Evolutionary conservation across 2,329 filamentous ascomycete species (phyloP), one percentile per base, ranked within the genome.

Genomic region (Penicillium sp.): DNA sequence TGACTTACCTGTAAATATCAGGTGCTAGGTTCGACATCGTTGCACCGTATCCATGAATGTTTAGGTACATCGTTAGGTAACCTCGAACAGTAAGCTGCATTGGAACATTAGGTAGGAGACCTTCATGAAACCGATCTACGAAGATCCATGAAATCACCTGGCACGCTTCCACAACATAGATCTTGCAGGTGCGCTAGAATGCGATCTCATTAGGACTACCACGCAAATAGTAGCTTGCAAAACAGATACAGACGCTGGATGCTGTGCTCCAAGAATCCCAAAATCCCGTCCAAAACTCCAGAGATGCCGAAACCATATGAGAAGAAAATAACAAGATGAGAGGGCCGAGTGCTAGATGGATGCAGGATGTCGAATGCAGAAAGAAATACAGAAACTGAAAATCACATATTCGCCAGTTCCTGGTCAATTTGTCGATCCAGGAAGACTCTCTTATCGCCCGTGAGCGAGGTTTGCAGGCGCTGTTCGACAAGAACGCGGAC

Each of bases 351-450:
- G 55, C 57, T 57, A 29, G 25, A 38, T 38, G 9, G 13, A n/a
- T 14, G 37, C 7, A n/a, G n/a, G 18, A 49, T 43, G 49, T 33
- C 43, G 25, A 43, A 19, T 59, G 59, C 57, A 57, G 49, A 50
- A n/a, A n/a, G n/a, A n/a, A n/a, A 53, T 54, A 60, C 54, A 59
- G 49, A 18, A 41, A 19, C 44, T 41, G 40, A 33, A 35, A 18
- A 55, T 70, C 80, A 95, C 91, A 97, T 95, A 71, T 87, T 95
- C 56, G 91, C 90, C 66, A 99, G 76, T 76, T 97, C 91, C 48
- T 82, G 81, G 73, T 99, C 93, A 71, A 99, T 97, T 75, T 91
- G 88, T 60, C 85, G 80, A 73, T 96, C 92, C 75, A 97, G 83
- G 74, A 95, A 97, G 13, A 84, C 84, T 67, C 87, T 84, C 69